Evolutionary conservation across 306 rosid species (phyloP), one percentile per base, ranked within the genome.

Genomic region (Acacia crassicarpa): DNA sequence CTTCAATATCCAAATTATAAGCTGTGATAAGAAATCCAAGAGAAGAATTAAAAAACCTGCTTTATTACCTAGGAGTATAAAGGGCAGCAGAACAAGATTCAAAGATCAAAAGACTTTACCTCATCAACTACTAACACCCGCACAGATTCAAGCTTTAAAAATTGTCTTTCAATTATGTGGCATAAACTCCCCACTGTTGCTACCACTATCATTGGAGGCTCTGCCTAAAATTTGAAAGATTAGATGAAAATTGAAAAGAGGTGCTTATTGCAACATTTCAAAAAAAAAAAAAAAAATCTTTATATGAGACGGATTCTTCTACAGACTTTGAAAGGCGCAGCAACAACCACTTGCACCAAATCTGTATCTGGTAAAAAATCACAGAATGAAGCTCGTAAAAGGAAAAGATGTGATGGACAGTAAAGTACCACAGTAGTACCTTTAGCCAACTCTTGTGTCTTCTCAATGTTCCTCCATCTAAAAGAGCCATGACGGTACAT

Each of bases 391-490:
- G 66, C 33, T 68, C 14, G 53, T 25, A 59, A 71, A 78, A 86
- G 65, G 49, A 80, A 20, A 4, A 74, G 12, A 66, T 22, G 67
- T 65, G 72, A 63, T 56, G 83, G 35, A 61, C 35, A 61, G 9
- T 25, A 61, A 48, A 22, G 19, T 41, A 69, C 54, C 35, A 22
- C 11, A 2, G 69, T 73, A 69, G 72, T 51, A 93, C 98, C 95
- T 93, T 95, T 72, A 95, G 85, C 99, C 98, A 95, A 84, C 87
- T 95, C 89, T 90, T 93, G 58, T 95, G 96, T 83, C 97, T 91
- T 86, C 75, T 92, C 90, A 95, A 84, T 74, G 92, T 87, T 88
- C 99, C 99, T 75, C 98, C 98, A 67, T 95, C 99, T 75, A 95
- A 91, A 79, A 95, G 89, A 85, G 97, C 94, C 99, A 95, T 95